Evolutionary conservation across 768 basidiomycete species (phyloP).

Genomic region (Fomitopsis serialis): DNA sequence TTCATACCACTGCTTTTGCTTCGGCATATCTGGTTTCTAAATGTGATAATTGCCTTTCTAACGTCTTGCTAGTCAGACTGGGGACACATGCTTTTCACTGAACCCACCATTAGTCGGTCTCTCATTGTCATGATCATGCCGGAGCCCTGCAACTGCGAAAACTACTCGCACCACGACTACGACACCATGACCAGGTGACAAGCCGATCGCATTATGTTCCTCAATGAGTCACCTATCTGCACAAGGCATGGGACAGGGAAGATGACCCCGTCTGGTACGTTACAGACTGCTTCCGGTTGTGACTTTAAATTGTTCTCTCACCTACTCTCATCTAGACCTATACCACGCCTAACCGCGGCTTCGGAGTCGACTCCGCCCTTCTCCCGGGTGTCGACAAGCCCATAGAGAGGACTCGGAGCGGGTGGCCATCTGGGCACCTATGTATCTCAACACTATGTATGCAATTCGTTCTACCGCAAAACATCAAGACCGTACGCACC

Average conservation of each 20-base stretch:
- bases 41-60: neutral
- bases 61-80: conserved; percentile 23
- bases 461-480: too few species aligned
- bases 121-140: conserved; percentile 23
- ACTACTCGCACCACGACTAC: conserved; percentile 27
- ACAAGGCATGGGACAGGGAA: conserved; percentile 10
- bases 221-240: conserved; percentile 24
- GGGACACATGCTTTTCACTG: conserved; percentile 28
- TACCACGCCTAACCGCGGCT: conserved; percentile 15
- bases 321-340: too few species aligned
- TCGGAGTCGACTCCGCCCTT: conserved; percentile 7
- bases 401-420: too few species aligned
- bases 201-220: conserved; percentile 27
- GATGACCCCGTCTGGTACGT: conserved; percentile 9
- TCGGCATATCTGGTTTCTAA: too few species aligned
- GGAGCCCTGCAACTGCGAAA: conserved; percentile 18
- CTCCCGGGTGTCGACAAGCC: conserved; percentile 5
- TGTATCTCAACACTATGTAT: too few species aligned
- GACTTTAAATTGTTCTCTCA: neutral
- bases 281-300: neutral
- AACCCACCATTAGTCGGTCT: conserved; percentile 20
- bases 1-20: too few species aligned
- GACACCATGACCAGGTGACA: conserved; percentile 28
- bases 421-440: too few species aligned
- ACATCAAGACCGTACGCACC: too few species aligned